Evolutionary conservation across 768 basidiomycete genomes (phyloP).

Genomic region (Pisolithus albus): DNA sequence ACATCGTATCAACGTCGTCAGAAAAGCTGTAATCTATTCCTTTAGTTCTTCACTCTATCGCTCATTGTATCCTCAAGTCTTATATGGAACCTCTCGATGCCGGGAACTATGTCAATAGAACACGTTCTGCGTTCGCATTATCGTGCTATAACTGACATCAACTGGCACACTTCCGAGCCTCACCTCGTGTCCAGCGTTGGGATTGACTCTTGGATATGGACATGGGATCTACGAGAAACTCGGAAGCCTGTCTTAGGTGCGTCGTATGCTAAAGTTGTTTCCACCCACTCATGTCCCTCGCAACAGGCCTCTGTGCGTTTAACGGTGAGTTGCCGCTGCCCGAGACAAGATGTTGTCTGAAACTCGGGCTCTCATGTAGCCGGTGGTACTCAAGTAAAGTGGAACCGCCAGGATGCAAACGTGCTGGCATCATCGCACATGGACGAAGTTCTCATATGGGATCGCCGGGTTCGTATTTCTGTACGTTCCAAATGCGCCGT

Average conservation of each 20-base stretch:
- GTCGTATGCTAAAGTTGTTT: neutral
- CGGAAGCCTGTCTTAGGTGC: constrained; percentile 66
- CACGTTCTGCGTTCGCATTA: constrained; percentile 85
- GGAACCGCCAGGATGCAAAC: constrained; percentile 84
- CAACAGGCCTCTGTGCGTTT: constrained; percentile 49
- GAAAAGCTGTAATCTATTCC: constrained; percentile 67
- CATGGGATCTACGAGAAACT: constrained; percentile 79
- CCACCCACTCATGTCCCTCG: neutral
- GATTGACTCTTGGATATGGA: constrained; percentile 91
- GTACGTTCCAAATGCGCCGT: neutral
- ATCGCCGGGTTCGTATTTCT: constrained; percentile 61
- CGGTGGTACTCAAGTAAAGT: constrained; percentile 93
- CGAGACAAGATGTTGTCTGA: neutral
- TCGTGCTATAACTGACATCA: constrained; percentile 95
- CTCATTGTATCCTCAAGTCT: constrained; percentile 38
- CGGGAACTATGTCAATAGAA: constrained; percentile 73
- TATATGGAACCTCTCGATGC: constrained; percentile 86
- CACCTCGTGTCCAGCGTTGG: constrained; percentile 84
- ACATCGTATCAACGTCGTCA: constrained; percentile 82
- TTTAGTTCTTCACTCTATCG: neutral
- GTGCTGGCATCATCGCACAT: constrained; percentile 86
- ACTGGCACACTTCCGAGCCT: constrained; percentile 87
- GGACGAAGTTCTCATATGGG: constrained; percentile 89
- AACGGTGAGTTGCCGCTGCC: constrained; percentile 33
- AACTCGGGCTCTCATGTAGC: constrained; percentile 35